Evolutionary conservation across 2,329 filamentous ascomycete genomes (phyloP).

Genomic region (Trichoderma breve): DNA sequence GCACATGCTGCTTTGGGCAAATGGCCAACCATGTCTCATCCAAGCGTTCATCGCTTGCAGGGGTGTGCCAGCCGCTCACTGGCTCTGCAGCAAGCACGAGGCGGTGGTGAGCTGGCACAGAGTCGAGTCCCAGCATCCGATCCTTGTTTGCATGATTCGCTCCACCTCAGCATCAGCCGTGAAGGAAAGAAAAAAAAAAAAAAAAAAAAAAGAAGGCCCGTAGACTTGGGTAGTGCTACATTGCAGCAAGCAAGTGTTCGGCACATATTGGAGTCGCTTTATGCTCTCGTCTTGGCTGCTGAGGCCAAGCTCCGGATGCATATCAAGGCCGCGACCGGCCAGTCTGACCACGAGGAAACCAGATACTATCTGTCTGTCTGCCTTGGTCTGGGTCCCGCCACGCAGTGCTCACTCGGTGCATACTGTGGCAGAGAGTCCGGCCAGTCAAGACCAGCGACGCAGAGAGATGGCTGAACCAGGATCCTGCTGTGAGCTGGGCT

Average conservation of each 20-base stretch:
- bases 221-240: background rate
- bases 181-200: background rate
- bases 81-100: slow-evolving; percentile 17
- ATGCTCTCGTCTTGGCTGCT: background rate
- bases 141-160: slow-evolving; percentile 6
- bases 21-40: slow-evolving; percentile 6
- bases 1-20: background rate
- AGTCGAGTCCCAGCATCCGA: slow-evolving; percentile 6
- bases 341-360: slow-evolving; percentile 2
- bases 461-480: background rate
- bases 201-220: background rate
- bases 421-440: background rate
- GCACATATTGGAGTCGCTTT: background rate
- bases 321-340: slow-evolving; percentile 16
- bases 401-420: slow-evolving; percentile 7
- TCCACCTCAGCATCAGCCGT: slow-evolving; percentile 6
- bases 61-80: slow-evolving; percentile 11
- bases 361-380: background rate
- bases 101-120: slow-evolving; percentile 21
- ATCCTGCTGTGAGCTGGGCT: background rate
- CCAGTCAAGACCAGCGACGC: background rate
- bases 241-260: background rate
- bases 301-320: slow-evolving; percentile 13
- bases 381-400: slow-evolving; percentile 8
- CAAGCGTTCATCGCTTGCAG: slow-evolving; percentile 14